Evolutionary conservation across 768 basidiomycete species (phyloP).

Genomic region (Cystoderma amianthinum): DNA sequence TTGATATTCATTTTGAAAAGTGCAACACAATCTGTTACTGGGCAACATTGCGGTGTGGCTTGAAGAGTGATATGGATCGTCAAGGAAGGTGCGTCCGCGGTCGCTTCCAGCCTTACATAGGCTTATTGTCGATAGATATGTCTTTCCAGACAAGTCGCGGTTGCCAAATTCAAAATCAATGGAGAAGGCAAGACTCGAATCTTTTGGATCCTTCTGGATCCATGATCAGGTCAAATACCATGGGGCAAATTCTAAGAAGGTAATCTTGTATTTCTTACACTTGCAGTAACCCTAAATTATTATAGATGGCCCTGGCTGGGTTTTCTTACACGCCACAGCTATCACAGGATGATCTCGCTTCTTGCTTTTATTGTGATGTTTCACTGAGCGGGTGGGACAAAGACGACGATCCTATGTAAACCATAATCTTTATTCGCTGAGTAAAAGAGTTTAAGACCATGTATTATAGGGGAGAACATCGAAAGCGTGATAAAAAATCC

Average conservation of each 20-base stretch:
- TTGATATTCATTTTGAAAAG: conserved; percentile 73
- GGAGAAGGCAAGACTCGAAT: conserved; percentile 66
- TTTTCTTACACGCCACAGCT: conserved; percentile 74
- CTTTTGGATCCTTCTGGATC: conserved; percentile 64
- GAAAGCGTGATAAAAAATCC: conserved; percentile 51
- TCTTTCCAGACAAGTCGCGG: conserved; percentile 50
- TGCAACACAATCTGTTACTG: conserved; percentile 64
- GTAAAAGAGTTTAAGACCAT: too few relatives aligned
- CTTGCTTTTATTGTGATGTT: conserved; percentile 80
- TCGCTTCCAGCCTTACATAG: background rate
- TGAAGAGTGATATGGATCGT: conserved; percentile 49
- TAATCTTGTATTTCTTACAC: conserved; percentile 13
- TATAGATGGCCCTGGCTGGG: conserved; percentile 86
- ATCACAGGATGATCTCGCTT: conserved; percentile 69
- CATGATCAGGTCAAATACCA: conserved; percentile 60
- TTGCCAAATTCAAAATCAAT: conserved; percentile 61
- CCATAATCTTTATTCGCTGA: too few relatives aligned
- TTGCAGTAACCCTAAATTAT: too few relatives aligned
- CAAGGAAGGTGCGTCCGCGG: conserved; percentile 42
- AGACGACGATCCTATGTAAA: conserved; percentile 82
- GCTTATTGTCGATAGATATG: conserved; percentile 36
- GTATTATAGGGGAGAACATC: conserved; percentile 61
- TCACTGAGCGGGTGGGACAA: conserved; percentile 83
- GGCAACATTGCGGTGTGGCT: conserved; percentile 74
- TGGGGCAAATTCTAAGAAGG: conserved; percentile 68